phyloP scores from a whole-genome alignment of 2,329 filamentous ascomycete species.

The Macrophomina phaseolina region DNA sequence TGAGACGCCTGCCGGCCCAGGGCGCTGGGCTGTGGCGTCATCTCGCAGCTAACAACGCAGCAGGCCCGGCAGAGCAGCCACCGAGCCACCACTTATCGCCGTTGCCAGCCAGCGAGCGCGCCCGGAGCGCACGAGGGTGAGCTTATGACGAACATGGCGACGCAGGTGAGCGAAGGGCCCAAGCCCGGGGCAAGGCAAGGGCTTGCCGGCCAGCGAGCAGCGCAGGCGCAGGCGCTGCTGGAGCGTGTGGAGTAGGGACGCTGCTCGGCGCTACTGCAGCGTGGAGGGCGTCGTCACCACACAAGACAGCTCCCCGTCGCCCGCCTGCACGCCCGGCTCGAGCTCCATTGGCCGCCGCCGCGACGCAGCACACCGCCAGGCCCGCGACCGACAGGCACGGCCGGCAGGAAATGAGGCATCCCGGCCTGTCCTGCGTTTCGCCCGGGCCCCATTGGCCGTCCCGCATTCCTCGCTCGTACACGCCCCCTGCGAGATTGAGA shows the following conservation, averaged over 20 bases:
- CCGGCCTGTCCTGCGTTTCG: slow-evolving; percentile 23
- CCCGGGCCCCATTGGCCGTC: slow-evolving; percentile 19
- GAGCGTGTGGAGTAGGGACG: slow-evolving; percentile 20
- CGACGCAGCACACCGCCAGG: slow-evolving; percentile 24
- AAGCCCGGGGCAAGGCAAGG: slow-evolving; percentile 20
- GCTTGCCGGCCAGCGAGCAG: slow-evolving; percentile 13
- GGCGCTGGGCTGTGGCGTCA: slow-evolving; percentile 8
- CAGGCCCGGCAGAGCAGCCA: slow-evolving; percentile 23
- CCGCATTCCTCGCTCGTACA: slow-evolving; percentile 24
- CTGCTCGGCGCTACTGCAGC: slow-evolving; percentile 24
- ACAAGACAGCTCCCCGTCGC: background rate
- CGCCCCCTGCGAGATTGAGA: slow-evolving; percentile 28
- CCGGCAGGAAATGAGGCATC: slow-evolving; percentile 26
- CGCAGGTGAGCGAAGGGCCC: slow-evolving; percentile 14
- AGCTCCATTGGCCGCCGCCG: slow-evolving; percentile 20
- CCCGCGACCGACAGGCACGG: slow-evolving; percentile 17
- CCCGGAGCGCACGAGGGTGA: slow-evolving; percentile 20
- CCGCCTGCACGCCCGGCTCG: slow-evolving; percentile 14
- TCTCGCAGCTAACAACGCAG: slow-evolving; percentile 17
- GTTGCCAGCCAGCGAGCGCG: slow-evolving; percentile 17
- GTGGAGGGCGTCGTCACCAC: slow-evolving; percentile 24
- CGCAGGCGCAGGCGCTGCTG: background rate
- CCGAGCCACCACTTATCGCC: slow-evolving; percentile 25
- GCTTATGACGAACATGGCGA: slow-evolving; percentile 28
- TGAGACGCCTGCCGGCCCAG: slow-evolving; percentile 8